Evolutionary conservation across 257 asterid genomes (phyloP), one percentile per base, ranked within the genome.

Genomic region (Scutellaria barbata): DNA sequence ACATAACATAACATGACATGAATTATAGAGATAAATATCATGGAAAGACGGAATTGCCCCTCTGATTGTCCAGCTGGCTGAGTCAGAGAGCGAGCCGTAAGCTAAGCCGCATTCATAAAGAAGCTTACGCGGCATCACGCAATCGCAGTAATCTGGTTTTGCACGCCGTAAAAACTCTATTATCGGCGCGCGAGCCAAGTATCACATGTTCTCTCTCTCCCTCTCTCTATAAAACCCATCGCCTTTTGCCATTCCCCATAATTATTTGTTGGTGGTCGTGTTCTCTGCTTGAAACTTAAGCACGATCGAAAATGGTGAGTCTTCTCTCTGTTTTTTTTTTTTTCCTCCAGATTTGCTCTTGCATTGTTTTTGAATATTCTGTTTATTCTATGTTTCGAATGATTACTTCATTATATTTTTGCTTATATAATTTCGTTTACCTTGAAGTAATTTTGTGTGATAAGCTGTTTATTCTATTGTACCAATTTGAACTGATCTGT

Each of bases 291-390:
- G 33, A 37, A 73, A 16, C 71, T 41, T 16, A 72, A 68, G 79
- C 68, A 68, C 79, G 64, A 22, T 58, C 72, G 30, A 47, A 74
- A 65, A 82, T 82, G 86, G 86, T 82, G 72, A 61, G 72, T 65
- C 40, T 53, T 8, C 46, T 18, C 39, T 17, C 42, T 60, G 10
- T 16, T 25, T 40, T 11, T 17, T 46, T 37, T 63, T 33, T 8
- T 0, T 51, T 2, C 13, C 33, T 52, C 74, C 72, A 8, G 72
- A 51, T 68, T 76, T 58, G 45, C 46, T 63, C 14, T 62, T 12
- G 61, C 77, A 47, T 68, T 73, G 71, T 56, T 55, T 76, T 51
- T 18, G 61, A 60, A 55, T 69, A n/a, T 20, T 5, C 30, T 71
- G 61, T 61, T 72, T 71, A 35, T 33, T 41, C 10, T 25, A 4